Evolutionary conservation across 2,329 filamentous ascomycete genomes (phyloP).

Genomic region (Clathrospora elynae): DNA sequence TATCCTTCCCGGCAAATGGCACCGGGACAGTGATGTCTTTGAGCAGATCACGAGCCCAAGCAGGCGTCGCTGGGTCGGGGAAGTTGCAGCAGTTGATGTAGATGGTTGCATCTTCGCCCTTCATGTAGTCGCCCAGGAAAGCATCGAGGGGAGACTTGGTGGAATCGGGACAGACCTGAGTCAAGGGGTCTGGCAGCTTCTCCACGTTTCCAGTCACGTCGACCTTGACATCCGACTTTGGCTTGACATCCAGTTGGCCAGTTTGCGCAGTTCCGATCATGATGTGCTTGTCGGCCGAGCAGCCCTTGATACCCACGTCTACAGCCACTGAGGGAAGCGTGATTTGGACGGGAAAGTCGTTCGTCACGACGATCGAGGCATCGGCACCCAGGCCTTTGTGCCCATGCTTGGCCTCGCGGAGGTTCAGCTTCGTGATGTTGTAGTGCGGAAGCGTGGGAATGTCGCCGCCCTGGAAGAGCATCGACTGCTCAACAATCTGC

Average conservation of each 20-base stretch:
- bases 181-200: conserved; percentile 74
- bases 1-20: conserved; percentile 78
- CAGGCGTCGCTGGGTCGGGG: conserved; percentile 70
- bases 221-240: conserved; percentile 69
- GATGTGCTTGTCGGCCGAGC: conserved; percentile 74
- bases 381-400: conserved; percentile 76
- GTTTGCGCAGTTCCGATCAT: conserved; percentile 77
- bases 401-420: conserved; percentile 70
- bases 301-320: conserved; percentile 83
- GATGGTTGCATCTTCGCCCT: conserved; percentile 76
- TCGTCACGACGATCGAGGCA: conserved; percentile 72
- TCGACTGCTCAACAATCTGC: conserved; percentile 73
- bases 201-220: conserved; percentile 74
- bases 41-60: conserved; percentile 81
- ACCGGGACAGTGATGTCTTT: conserved; percentile 82
- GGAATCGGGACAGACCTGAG: conserved; percentile 73
- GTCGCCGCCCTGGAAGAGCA: conserved; percentile 75
- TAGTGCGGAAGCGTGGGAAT: conserved; percentile 80
- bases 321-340: conserved; percentile 81
- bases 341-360: conserved; percentile 78
- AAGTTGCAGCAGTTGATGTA: conserved; percentile 80
- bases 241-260: conserved; percentile 67
- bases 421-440: conserved; percentile 78
- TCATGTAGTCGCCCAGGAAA: conserved; percentile 79
- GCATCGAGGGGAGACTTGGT: conserved; percentile 82